Conservation (phyloP, 257 asterid genomes). For the Voacanga thouarsii region DNA sequence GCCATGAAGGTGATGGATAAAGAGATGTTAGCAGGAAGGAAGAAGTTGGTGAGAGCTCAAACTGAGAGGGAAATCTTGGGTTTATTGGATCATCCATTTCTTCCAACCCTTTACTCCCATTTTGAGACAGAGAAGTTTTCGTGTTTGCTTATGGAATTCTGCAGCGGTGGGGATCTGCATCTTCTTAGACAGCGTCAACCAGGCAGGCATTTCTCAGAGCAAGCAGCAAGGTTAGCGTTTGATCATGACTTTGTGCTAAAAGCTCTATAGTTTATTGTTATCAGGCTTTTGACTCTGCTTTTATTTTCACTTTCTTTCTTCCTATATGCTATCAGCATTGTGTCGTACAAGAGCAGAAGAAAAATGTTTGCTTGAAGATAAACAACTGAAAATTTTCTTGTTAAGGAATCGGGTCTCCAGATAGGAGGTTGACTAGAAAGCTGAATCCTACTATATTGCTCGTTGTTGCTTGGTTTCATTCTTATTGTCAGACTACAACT, state of each 20-base stretch:
- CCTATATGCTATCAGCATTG: neutral
- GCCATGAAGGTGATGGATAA: constrained; percentile 93
- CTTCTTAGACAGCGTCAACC: constrained; percentile 83
- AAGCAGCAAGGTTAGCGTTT: constrained; percentile 69
- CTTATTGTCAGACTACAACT: neutral
- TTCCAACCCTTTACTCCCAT: constrained; percentile 82
- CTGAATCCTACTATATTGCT: neutral
- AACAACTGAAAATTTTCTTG: neutral
- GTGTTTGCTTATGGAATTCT: constrained; percentile 89
- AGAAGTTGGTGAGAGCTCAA: constrained; percentile 72
- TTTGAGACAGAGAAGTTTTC: constrained; percentile 84
- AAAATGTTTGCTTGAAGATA: neutral
- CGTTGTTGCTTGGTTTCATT: neutral
- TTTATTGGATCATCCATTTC: constrained; percentile 82
- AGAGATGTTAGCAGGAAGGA: constrained; percentile 74
- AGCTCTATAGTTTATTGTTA: neutral
- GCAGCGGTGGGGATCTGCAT: constrained; percentile 95
- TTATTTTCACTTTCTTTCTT: neutral
- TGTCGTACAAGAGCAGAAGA: neutral
- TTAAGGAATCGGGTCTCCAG: neutral
- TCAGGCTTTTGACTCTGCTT: neutral
- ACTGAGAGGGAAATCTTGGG: constrained; percentile 84
- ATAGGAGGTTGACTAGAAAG: neutral
- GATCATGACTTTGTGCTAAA: neutral
- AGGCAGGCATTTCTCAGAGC: constrained; percentile 76